Percentiles rank a stretch among this genome's conserved stretches.
These are phyloP conservation scores for Lavandula angustifolia DNA, from an alignment of 257 asterid species.

Conservation along the genomic window DNA sequence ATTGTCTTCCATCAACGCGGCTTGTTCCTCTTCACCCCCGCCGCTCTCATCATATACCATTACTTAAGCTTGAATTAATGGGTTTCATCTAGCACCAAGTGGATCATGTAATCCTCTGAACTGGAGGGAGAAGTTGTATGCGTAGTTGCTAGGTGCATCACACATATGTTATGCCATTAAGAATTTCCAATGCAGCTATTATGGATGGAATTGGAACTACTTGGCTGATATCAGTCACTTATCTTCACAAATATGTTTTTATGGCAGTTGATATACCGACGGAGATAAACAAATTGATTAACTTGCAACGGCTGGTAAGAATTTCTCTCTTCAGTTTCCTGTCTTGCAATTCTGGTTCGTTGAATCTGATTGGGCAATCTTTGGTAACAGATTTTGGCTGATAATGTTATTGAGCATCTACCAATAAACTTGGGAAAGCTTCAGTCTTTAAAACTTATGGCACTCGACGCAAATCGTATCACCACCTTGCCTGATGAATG, in stretches of 20 bases:
- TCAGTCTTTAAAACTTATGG: slow-evolving; percentile 73
- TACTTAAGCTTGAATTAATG: slow-evolving; percentile 16
- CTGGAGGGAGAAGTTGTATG: slow-evolving; percentile 7
- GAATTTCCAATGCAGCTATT: slow-evolving; percentile 13
- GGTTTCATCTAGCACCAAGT: background rate
- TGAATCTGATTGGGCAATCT: slow-evolving; percentile 2
- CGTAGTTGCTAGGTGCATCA: background rate
- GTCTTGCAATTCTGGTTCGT: background rate
- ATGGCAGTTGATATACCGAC: slow-evolving; percentile 75
- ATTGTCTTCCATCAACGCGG: too few relatives aligned
- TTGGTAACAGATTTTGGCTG: slow-evolving; percentile 71
- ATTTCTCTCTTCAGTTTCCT: slow-evolving; percentile 1
- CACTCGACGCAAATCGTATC: slow-evolving; percentile 79
- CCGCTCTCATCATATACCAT: background rate
- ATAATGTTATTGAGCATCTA: slow-evolving; percentile 72
- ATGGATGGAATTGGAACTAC: slow-evolving; percentile 6
- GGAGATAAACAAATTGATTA: slow-evolving; percentile 76
- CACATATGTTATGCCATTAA: background rate
- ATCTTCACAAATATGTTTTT: slow-evolving; percentile 23
- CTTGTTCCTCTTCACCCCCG: too few relatives aligned
- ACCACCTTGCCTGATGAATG: slow-evolving; percentile 90
- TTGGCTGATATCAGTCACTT: slow-evolving; percentile 20
- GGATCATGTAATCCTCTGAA: slow-evolving; percentile 4
- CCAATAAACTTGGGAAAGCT: slow-evolving; percentile 93
- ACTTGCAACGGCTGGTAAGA: slow-evolving; percentile 96